Evolutionary conservation across 1,284 basidiomycete genomes (phyloP).

Genomic region (Pseudozyma tsukubaensis): DNA sequence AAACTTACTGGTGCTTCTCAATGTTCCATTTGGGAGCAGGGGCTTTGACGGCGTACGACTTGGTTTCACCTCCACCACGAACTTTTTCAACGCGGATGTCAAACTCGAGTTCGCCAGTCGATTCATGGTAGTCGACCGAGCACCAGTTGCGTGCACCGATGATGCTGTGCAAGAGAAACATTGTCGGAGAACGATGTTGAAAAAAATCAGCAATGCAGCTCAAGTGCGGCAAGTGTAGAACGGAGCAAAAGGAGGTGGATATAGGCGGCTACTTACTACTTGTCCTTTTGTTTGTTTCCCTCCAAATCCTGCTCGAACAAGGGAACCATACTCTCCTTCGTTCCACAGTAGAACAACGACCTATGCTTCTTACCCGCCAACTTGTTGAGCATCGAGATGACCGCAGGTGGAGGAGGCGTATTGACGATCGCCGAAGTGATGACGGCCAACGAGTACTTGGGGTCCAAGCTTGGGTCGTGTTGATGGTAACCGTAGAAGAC

Average conservation of each 20-base stretch:
- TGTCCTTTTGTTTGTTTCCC: slow-evolving; percentile 77
- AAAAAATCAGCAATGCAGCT: not conserved
- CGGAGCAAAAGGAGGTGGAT: not conserved
- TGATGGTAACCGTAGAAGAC: slow-evolving; percentile 50
- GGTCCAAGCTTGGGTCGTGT: slow-evolving; percentile 60
- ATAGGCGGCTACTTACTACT: slow-evolving; percentile 40
- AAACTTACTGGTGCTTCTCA: slow-evolving; percentile 21
- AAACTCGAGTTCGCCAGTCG: slow-evolving; percentile 80
- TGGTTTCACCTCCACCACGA: slow-evolving; percentile 58
- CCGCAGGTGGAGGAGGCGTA: slow-evolving; percentile 78
- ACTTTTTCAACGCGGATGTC: slow-evolving; percentile 82
- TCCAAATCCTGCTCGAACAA: slow-evolving; percentile 83
- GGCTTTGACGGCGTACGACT: slow-evolving; percentile 58
- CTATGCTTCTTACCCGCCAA: slow-evolving; percentile 84
- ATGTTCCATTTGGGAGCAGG: slow-evolving; percentile 55
- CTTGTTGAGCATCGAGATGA: slow-evolving; percentile 82
- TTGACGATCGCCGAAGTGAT: slow-evolving; percentile 67
- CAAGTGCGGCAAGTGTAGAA: slow-evolving; percentile 29
- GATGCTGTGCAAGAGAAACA: slow-evolving; percentile 69
- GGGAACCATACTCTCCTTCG: slow-evolving; percentile 82
- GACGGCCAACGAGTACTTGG: slow-evolving; percentile 64
- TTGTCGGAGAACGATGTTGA: slow-evolving; percentile 53
- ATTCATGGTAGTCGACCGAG: slow-evolving; percentile 76
- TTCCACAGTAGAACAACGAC: slow-evolving; percentile 69
- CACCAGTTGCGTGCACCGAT: slow-evolving; percentile 93